Conservation (phyloP, 441 rosid genomes). For the Jatropha podagrica region DNA sequence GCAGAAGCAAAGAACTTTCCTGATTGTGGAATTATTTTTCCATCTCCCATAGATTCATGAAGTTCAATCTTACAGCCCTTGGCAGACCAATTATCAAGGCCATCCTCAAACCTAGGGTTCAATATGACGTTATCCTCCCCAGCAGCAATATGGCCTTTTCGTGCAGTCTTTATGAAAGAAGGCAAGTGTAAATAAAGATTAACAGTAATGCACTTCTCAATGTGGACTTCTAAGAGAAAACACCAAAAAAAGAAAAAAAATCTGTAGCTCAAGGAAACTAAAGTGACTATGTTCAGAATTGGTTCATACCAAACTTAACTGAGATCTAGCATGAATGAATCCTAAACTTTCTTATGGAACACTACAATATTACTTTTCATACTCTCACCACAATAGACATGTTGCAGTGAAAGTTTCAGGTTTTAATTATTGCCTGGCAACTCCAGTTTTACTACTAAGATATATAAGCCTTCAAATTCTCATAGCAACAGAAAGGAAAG, state of each 20-base stretch:
- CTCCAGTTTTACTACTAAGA: not conserved
- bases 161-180: conserved; percentile 29
- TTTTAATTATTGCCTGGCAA: too few relatives aligned
- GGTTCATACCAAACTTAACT: too few relatives aligned
- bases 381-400: too few relatives aligned
- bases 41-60: conserved; percentile 67
- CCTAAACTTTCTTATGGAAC: not conserved
- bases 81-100: conserved; percentile 76
- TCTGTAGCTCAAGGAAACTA: not conserved
- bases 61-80: conserved; percentile 64
- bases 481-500: not conserved
- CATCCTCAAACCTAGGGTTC: conserved; percentile 75
- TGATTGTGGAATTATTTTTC: conserved; percentile 54
- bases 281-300: not conserved
- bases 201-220: not conserved
- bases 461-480: too few relatives aligned
- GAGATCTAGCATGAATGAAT: not conserved
- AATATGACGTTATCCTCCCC: conserved; percentile 57
- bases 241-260: not conserved
- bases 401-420: too few relatives aligned
- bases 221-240: not conserved
- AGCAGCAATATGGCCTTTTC: conserved; percentile 17
- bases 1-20: conserved; percentile 78
- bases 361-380: not conserved
- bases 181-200: conserved; percentile 1